Conservation (phyloP, 2,329 filamentous ascomycete genomes). For the Stylonectria norvegica region DNA sequence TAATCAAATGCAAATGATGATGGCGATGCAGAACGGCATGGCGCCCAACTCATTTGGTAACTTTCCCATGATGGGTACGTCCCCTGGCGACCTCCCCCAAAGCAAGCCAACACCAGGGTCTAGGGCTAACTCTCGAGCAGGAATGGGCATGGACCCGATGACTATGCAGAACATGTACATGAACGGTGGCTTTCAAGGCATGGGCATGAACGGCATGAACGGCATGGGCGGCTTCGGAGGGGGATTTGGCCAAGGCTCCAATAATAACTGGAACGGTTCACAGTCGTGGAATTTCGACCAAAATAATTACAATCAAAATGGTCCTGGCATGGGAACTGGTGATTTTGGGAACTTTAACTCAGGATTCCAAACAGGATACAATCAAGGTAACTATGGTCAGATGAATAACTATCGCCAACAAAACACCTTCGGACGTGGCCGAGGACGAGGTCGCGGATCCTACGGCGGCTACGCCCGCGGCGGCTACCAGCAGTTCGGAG, state of each 20-base stretch:
- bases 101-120: constrained; percentile 1
- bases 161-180: constrained; percentile 74
- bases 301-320: constrained; percentile 89
- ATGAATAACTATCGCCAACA: constrained; percentile 74
- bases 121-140: constrained; percentile 41
- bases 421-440: constrained; percentile 64
- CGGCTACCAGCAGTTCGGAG: constrained; percentile 47
- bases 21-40: constrained; percentile 71
- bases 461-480: constrained; percentile 56
- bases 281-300: constrained; percentile 80
- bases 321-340: constrained; percentile 75
- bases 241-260: constrained; percentile 59
- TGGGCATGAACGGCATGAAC: constrained; percentile 73
- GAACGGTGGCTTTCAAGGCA: constrained; percentile 74
- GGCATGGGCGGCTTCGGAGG: constrained; percentile 74
- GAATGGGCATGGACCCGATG: constrained; percentile 82
- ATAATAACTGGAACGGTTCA: constrained; percentile 77
- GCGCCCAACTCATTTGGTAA: constrained; percentile 51
- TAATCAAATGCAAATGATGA: constrained; percentile 78
- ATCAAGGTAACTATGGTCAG: constrained; percentile 80
- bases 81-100: background rate
- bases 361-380: constrained; percentile 74
- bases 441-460: constrained; percentile 64
- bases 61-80: constrained; percentile 85
- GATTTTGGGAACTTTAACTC: constrained; percentile 77